Evolutionary conservation across 164 flowering plant species (phyloP).

Genomic region (Stephania yunnanensis): DNA sequence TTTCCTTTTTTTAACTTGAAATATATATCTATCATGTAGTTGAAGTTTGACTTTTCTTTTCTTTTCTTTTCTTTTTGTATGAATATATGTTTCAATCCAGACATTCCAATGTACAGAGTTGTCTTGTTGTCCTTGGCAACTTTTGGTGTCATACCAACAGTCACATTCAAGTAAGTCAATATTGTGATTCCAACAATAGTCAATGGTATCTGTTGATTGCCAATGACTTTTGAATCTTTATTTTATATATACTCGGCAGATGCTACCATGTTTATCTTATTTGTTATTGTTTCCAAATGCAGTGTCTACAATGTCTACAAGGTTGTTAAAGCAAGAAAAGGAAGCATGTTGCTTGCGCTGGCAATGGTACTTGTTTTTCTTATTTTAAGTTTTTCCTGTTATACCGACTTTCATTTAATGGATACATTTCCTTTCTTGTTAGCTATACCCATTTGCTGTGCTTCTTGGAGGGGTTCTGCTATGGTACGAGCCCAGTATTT

Average conservation of each 20-base stretch:
- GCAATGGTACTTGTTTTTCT: conserved; percentile 65
- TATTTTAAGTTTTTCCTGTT: not conserved
- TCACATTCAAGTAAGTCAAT: conserved; percentile 67
- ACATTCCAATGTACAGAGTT: conserved; percentile 40
- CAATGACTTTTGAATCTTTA: not conserved
- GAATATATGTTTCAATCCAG: conserved; percentile 32
- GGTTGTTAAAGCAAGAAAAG: conserved; percentile 79
- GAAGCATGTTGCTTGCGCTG: conserved; percentile 77
- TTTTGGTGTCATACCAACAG: conserved; percentile 76
- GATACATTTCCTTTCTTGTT: conserved; percentile 22
- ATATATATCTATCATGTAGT: not conserved
- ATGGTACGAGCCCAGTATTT: conserved; percentile 45
- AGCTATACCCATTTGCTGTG: conserved; percentile 81
- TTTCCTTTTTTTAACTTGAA: not conserved
- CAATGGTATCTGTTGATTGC: not conserved
- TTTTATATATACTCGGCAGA: not conserved
- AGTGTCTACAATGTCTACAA: conserved; percentile 71
- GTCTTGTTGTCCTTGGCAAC: conserved; percentile 52
- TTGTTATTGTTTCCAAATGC: conserved; percentile 17
- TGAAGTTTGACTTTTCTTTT: not conserved
- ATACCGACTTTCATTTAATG: conserved; percentile 3
- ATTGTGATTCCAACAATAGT: conserved; percentile 2
- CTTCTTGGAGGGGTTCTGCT: conserved; percentile 70
- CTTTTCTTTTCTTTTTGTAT: conserved; percentile 1
- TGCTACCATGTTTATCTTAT: not conserved